Evolutionary conservation across 495 filamentous ascomycete species (phyloP), one percentile per base, ranked within the genome.

Genomic region (Lindgomyces ingoldianus): DNA sequence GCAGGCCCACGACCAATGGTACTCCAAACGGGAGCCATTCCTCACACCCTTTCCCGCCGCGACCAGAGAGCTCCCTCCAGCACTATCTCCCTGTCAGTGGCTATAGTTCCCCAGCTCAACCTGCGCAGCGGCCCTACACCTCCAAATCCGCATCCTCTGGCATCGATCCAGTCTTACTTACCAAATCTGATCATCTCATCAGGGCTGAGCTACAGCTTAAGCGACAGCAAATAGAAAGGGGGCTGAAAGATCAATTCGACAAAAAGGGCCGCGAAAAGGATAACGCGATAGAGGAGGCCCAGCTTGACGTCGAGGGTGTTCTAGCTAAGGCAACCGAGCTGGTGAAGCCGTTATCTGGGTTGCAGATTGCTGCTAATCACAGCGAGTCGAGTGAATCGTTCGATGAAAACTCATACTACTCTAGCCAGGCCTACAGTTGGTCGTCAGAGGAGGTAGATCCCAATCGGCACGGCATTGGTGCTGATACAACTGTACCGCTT

Each of bases 341-440:
- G 64, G 89, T 91, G 63, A 85, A 83, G 73, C 85, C 87, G 26
- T 74, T 86, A 30, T 76, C 83, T 75, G 81, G 78, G 67, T 80
- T 81, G 77, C 79, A 65, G 71, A 64, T 55, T 11, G 26, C 29
- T n/a, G 50, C 59, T 58, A 84, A 85, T 77, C 73, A 74, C 65
- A 79, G 81, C 74, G 80, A 82, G 64, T 78, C 82, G 64, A 87
- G 82, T 80, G 90, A 92, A 71, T 93, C 90, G 11, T 89, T 91
- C 76, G 91, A 96, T 76, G 88, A 93, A 70, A 92, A 94, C 67
- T 92, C 90, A n/a, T 93, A 94, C 75, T 96, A 97, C 78, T 96
- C 91, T 48, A 96, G 91, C 80, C 87, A 85, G 77, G 76, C 68
- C 24, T 61, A 73, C 57, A 70, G 69, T 46, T 78, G 75, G 76